Evolutionary conservation across 257 asterid species (phyloP).

Genomic region (Asclepias syriaca): DNA sequence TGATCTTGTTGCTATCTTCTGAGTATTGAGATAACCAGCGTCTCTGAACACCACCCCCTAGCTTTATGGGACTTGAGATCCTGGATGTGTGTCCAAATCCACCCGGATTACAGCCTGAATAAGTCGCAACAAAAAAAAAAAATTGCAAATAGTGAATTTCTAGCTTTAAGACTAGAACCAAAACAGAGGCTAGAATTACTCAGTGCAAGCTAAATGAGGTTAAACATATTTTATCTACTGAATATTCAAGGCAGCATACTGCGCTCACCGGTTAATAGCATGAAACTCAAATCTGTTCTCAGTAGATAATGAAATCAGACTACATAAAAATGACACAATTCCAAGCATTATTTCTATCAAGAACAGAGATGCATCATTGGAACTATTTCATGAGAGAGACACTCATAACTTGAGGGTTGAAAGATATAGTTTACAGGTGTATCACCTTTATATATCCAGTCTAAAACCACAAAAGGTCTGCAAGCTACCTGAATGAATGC

Average conservation of each 20-base stretch:
- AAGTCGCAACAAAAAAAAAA: not conserved
- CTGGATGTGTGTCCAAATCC: constrained; percentile 15
- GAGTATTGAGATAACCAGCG: constrained; percentile 49
- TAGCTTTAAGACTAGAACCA: not conserved
- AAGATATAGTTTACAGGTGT: not conserved
- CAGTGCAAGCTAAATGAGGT: not conserved
- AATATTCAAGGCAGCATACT: not conserved
- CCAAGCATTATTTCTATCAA: too few relatives aligned
- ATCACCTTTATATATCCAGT: too few relatives aligned
- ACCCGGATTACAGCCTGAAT: constrained; percentile 41
- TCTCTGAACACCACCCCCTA: constrained; percentile 28
- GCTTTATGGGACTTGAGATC: constrained; percentile 20
- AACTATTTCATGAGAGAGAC: not conserved
- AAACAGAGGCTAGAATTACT: not conserved
- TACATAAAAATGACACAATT: not conserved
- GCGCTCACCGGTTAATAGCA: not conserved
- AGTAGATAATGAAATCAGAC: not conserved
- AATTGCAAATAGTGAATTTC: not conserved
- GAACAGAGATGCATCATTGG: not conserved
- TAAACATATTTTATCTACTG: not conserved
- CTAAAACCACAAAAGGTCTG: too few relatives aligned
- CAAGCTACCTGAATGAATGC: too few relatives aligned
- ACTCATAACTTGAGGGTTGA: not conserved
- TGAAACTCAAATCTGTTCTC: not conserved
- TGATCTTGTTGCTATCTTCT: constrained; percentile 50